Evolutionary conservation across 495 filamentous ascomycete species (phyloP), one percentile per base, ranked within the genome.

Genomic region (Oidiodendron maius): DNA sequence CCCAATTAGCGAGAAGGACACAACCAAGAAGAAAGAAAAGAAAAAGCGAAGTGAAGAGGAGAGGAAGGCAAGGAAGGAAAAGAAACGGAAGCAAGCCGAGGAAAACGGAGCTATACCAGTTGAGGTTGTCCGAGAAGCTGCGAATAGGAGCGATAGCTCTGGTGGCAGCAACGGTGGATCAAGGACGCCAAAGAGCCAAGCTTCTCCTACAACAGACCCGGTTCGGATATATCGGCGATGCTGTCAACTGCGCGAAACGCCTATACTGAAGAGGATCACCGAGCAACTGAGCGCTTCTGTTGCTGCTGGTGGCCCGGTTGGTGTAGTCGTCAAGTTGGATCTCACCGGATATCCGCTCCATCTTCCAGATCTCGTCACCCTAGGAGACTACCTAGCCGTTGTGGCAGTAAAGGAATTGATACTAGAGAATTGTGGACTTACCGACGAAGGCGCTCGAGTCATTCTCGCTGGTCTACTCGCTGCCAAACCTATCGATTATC

Each of bases 171-270:
- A 61, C n/a, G 48, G 56, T 4, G 56, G 50, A 41, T 43, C 52
- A 13, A 52, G 63, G 41, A 56, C 61, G 10, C 62, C 79, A 15
- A 81, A 71, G 49, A 71, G 76, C 12, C 81, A 85, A 54, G 75
- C 78, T 43, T 76, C 75, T 24, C 89, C 91, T 0, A 96, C 91
- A 3, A 96, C 86, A 15, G 91, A 95, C 60, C 91, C 93, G 4
- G 75, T 90, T 8, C 78, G 91, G 47, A 96, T 98, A 62, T 98
- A 98, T 64, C 79, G 90, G 41, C 79, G 93, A 46, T 97, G 93
- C 62, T 97, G 93, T 59, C 91, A 96, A 58, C 70, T 98, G 20
- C 74, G 93, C 52, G 93, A 97, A 67, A 91, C 89, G 0, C 86
- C 86, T 1, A 87, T 95, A 30, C 70, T 97, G 18, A 90, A 90